These are phyloP conservation scores for Ceratocystis variospora DNA, from an alignment of 2,329 filamentous ascomycete species.

Conservation along the genomic window DNA sequence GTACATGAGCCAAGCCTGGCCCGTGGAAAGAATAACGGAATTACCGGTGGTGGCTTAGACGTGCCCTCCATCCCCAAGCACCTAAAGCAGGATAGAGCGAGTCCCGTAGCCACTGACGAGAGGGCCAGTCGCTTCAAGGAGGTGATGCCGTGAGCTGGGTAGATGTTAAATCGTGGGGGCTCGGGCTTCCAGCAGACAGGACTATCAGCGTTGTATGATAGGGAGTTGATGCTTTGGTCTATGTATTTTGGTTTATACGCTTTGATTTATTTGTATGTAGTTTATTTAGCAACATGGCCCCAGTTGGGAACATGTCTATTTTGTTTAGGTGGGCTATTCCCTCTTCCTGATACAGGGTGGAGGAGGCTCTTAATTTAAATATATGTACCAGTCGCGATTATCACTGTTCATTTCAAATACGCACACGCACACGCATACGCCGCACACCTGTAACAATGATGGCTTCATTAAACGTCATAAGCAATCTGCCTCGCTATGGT, in stretches of 20 bases:
- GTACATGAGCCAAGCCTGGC: slow-evolving; percentile 7
- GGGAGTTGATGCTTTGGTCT: not conserved
- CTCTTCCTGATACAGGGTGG: not conserved
- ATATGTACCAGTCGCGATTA: not conserved
- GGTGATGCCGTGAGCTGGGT: slow-evolving; percentile 6
- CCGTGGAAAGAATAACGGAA: not conserved
- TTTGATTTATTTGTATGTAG: not conserved
- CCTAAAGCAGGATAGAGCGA: not conserved
- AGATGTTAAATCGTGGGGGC: not conserved
- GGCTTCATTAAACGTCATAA: slow-evolving; percentile 18
- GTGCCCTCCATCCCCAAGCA: not conserved
- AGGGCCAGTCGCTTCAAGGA: slow-evolving; percentile 15
- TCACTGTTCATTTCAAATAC: not conserved
- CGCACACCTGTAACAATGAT: not conserved
- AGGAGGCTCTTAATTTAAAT: not conserved
- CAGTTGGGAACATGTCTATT: not conserved
- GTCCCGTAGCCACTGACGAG: not conserved
- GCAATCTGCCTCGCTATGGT: not conserved
- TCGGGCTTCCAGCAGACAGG: not conserved
- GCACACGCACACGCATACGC: not conserved
- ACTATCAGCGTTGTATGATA: not conserved
- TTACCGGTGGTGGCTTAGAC: not conserved
- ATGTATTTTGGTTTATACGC: not conserved
- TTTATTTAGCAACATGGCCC: not conserved
- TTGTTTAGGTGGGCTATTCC: not conserved